A percentile compares a stretch with the other conserved stretches of the same genome.
Evolutionary conservation across 176 grass and related monocot species (phyloP).

Genomic region (Zoysia japonica): DNA sequence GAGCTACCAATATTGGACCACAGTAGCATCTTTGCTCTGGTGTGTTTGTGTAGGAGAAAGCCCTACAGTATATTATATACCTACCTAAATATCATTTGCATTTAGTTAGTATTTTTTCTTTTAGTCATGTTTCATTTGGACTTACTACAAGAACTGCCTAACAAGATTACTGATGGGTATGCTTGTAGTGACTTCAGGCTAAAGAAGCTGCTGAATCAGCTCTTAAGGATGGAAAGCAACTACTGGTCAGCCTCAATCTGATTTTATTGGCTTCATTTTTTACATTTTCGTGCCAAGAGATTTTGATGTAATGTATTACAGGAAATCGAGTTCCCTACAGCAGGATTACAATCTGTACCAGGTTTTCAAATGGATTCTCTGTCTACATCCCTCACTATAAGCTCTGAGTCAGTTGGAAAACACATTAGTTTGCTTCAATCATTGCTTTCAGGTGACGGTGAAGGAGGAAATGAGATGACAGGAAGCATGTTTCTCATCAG

Average conservation of each 20-base stretch:
- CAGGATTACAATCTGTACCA: constrained; percentile 85
- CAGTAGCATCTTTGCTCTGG: background rate
- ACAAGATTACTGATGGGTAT: constrained; percentile 30
- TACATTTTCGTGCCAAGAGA: constrained; percentile 17
- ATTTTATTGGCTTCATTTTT: constrained; percentile 9
- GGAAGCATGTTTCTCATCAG: constrained; percentile 92
- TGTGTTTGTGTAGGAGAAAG: background rate
- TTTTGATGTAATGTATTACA: constrained; percentile 44
- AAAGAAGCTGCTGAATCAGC: constrained; percentile 80
- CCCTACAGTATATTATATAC: background rate
- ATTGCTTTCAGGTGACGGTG: constrained; percentile 69
- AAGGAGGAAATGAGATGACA: constrained; percentile 98
- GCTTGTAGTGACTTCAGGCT: constrained; percentile 86
- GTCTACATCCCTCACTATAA: constrained; percentile 21
- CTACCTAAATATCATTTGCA: background rate
- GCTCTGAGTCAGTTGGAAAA: constrained; percentile 27
- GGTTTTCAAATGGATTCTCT: constrained; percentile 48
- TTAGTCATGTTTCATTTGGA: background rate
- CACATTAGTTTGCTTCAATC: constrained; percentile 10
- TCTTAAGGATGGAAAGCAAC: constrained; percentile 74
- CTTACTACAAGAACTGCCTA: background rate
- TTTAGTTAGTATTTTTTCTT: constrained; percentile 4
- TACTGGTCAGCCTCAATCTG: constrained; percentile 61
- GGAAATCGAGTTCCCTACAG: constrained; percentile 96
- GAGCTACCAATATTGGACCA: background rate